Evolutionary conservation across 2,329 filamentous ascomycete genomes (phyloP).

Genomic region (Fusarium xylarioides): DNA sequence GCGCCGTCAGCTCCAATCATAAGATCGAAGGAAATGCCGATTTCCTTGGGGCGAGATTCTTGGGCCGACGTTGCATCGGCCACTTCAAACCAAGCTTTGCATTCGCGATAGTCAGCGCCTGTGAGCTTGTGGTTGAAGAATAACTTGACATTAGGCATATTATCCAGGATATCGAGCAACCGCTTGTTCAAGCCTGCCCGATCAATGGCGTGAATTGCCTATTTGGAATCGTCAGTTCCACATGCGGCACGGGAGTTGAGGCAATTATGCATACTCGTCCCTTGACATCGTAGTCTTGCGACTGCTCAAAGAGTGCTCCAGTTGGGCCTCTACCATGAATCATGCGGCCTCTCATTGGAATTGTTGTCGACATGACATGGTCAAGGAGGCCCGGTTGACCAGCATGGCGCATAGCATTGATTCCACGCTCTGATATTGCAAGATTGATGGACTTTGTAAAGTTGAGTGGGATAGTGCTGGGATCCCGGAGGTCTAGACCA

Average conservation of each 20-base stretch:
- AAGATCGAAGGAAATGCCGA: constrained; percentile 88
- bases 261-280: constrained; percentile 70
- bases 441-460: constrained; percentile 99
- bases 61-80: constrained; percentile 48
- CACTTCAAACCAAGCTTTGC: constrained; percentile 88
- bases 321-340: constrained; percentile 77
- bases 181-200: constrained; percentile 83
- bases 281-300: constrained; percentile 91
- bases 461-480: constrained; percentile 84
- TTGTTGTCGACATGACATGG: constrained; percentile 77
- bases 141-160: constrained; percentile 87
- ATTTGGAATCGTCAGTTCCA: constrained; percentile 12
- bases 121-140: constrained; percentile 95
- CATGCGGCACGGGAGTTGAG: constrained; percentile 13
- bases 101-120: constrained; percentile 82
- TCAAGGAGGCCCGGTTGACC: constrained; percentile 74
- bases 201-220: constrained; percentile 89
- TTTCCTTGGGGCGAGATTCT: constrained; percentile 67
- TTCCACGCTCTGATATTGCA: constrained; percentile 90
- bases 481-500: constrained; percentile 81
- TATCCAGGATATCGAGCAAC: constrained; percentile 83
- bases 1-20: constrained; percentile 96
- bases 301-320: constrained; percentile 77
- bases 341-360: constrained; percentile 97
- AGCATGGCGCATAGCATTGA: constrained; percentile 83